Evolutionary conservation across 2,329 filamentous ascomycete species (phyloP).

Genomic region (Aspergillus sp.): DNA sequence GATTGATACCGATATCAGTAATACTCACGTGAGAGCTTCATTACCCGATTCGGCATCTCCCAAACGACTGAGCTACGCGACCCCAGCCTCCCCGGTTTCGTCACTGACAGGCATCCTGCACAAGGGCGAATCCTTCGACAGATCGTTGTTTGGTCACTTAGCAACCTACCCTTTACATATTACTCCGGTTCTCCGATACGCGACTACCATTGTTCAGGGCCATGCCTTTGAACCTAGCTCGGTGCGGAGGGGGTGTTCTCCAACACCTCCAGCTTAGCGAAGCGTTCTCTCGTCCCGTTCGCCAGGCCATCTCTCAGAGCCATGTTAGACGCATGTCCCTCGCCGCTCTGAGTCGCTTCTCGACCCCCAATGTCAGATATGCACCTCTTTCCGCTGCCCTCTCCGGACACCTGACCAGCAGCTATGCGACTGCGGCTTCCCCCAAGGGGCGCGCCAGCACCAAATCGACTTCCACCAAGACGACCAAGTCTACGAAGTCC

Average conservation of each 20-base stretch:
- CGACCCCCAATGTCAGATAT: slow-evolving; percentile 15
- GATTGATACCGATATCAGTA: background rate
- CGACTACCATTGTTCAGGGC: slow-evolving; percentile 11
- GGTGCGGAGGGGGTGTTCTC: slow-evolving; percentile 33
- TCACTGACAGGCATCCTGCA: slow-evolving; percentile 22
- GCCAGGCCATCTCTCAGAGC: slow-evolving; percentile 28
- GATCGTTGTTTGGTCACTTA: background rate
- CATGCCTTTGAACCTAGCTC: slow-evolving; percentile 38
- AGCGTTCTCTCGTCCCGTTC: slow-evolving; percentile 28
- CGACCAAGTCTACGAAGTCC: slow-evolving; percentile 25
- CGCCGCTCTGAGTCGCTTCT: slow-evolving; percentile 18
- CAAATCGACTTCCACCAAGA: slow-evolving; percentile 23
- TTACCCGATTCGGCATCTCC: slow-evolving; percentile 28
- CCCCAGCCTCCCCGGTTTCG: slow-evolving; percentile 34
- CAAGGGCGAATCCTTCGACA: background rate
- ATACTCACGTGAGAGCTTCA: slow-evolving; percentile 17
- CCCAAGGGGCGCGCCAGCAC: slow-evolving; percentile 31
- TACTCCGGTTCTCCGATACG: background rate
- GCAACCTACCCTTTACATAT: background rate
- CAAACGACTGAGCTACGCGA: slow-evolving; percentile 25
- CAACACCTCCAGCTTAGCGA: slow-evolving; percentile 31
- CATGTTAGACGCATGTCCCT: slow-evolving; percentile 32
- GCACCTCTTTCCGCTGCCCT: slow-evolving; percentile 18
- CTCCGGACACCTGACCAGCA: slow-evolving; percentile 25
- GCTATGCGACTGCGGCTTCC: slow-evolving; percentile 36